phyloP scores from a whole-genome alignment of 768 basidiomycete genomes.

The Phaeolepiota aurea region DNA sequence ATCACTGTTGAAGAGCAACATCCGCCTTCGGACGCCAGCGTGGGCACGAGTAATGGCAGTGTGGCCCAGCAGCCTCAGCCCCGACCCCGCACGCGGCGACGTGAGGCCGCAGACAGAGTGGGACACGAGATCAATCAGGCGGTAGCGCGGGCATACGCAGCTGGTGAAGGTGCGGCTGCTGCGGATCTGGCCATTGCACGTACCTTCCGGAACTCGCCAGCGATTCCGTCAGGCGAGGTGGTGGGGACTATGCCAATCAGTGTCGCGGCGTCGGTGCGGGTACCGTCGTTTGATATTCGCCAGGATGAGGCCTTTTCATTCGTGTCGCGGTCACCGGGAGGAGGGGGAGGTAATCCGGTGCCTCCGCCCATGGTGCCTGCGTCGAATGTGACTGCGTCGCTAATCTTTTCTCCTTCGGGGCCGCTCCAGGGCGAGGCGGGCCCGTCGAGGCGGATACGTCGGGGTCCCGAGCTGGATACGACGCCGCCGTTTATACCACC shows the following conservation, averaged over 20 bases:
- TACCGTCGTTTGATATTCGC: background rate
- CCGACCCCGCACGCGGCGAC: background rate
- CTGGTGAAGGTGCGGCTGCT: background rate
- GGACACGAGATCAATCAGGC: background rate
- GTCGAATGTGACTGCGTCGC: background rate
- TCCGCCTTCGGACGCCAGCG: background rate
- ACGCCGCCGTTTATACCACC: background rate
- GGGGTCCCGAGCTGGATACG: background rate
- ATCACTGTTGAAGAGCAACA: background rate
- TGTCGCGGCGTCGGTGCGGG: background rate
- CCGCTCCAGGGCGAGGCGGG: background rate
- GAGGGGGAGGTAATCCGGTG: background rate
- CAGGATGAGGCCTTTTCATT: background rate
- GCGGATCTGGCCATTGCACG: background rate
- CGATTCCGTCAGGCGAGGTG: background rate
- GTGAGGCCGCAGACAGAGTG: background rate
- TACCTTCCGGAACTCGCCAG: background rate
- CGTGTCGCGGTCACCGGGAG: background rate
- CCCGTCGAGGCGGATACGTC: background rate
- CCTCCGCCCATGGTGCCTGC: background rate
- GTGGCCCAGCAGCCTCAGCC: no score
- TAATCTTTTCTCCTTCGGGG: background rate
- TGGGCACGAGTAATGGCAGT: background rate
- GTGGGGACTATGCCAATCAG: background rate
- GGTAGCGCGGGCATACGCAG: background rate